Base-by-base conservation (phyloP, 2,329 filamentous ascomycete genomes). In the Teratosphaeria epicoccoides region DNA sequence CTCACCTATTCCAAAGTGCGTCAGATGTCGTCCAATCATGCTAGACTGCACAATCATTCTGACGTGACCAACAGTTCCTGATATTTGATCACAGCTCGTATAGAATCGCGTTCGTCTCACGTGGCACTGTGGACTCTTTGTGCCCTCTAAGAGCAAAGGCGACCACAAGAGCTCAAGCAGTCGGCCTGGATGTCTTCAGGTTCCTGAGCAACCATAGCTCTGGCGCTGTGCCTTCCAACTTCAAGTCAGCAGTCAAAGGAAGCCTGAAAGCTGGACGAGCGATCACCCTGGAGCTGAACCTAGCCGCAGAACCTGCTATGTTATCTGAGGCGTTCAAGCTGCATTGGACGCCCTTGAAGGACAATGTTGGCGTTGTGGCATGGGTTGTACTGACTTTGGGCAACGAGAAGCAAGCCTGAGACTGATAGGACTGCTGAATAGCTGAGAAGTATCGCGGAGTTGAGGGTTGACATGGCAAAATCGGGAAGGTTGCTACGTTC, bases 91-190 rank as follows among this genome's bases (percentile, higher is more conserved):
- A 67, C 53, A 61, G 66, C 33, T 57, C 59, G 20, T 63, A 76
- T n/a, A 65, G 65, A 50, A 70, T 80, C 26, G 63, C 70, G 6
- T 76, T 72, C 61, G 73, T 71, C 57, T 78, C 76, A 1, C 66
- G 69, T 24, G 84, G 84, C 2, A 82, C 87, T 40, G 78, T 80
- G 55, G 84, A 85, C 79, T 84, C 85, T 59, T 57, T 86, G 55
- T 77, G 78, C 22, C 87, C 83, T 0, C 78, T 86, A 25, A 60
- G 67, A 28, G 62, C 66, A 11, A 62, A 63, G 2, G 58, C 62
- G 2, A 65, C 68, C 40, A 26, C 29, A 14, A 40, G 33, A 14
- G 40, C 48, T 24, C 49, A 40, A 1, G 63, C 68, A 14, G 61
- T 71, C 46, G 71, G 74, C 46, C 72, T 70, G 55, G 77, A 82